Base-by-base conservation (phyloP, 306 rosid species). In the Gillenia trifoliata region DNA sequence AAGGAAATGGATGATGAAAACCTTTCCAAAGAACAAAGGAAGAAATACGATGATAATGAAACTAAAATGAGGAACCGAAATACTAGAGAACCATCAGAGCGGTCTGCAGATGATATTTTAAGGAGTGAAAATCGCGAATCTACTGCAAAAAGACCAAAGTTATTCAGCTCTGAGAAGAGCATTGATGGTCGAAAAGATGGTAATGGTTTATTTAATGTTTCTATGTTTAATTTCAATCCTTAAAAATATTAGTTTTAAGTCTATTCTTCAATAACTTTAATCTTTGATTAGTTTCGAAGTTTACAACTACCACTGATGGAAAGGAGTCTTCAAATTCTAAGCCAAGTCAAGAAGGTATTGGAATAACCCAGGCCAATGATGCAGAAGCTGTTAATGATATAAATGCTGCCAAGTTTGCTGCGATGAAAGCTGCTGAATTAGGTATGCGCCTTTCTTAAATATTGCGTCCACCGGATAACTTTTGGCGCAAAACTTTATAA, bases 381-480 rank as follows among this genome's bases (percentile, higher is more conserved):
- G 75, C 85, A n/a, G 87, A 85, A 49, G 56, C 40, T 66, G 83
- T 76, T 82, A 86, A 67, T 85, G 88, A 94, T 77, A 13, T 87
- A 30, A 87, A 87, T 82, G 90, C 88, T 77, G 96, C 99, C 10
- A 94, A 94, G 83, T 76, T 86, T 85, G 97, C 97, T 17, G 99
- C 99, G 22, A 88, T 94, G 88, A 92, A 88, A 85, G 99, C 99
- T 78, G 99, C 99, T 81, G 99, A 92, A 86, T 73, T 90, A 84
- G 99, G 97, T 90, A 85, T 49, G 68, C 78, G 0, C 41, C 54
- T 72, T 47, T 56, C 11, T 77, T 36, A 26, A 33, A 57, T 8
- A 25, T 70, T 79, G 55, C 52, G 31, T 63, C 66, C 59, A 31
- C 20, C 1, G 9, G 52, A 34, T 26, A 17, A 23, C 26, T 54